A percentile compares a stretch with the other conserved stretches of the same genome.
phyloP scores from a whole-genome alignment of 2,329 filamentous ascomycete species.

The Colletotrichum endophyticum region DNA sequence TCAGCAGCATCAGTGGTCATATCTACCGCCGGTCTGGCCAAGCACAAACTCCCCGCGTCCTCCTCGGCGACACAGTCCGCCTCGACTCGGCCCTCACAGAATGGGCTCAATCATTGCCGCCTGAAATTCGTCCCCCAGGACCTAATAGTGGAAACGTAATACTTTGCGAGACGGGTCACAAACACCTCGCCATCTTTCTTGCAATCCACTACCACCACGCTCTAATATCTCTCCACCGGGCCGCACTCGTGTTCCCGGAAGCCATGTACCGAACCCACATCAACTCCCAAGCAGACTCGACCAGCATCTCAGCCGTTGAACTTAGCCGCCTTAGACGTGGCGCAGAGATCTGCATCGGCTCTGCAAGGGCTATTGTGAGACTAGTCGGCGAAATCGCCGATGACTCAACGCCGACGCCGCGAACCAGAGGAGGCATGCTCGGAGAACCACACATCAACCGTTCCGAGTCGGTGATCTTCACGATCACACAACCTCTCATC shows the following conservation, averaged over 20 bases:
- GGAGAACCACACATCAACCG: neutral
- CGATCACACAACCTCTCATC: conserved; percentile 20
- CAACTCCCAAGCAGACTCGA: neutral
- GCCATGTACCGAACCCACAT: conserved; percentile 20
- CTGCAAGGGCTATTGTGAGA: neutral
- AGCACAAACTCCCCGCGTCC: neutral
- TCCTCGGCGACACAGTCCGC: conserved; percentile 16
- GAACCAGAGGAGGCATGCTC: neutral
- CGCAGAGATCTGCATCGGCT: conserved; percentile 1
- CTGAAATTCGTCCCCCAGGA: neutral
- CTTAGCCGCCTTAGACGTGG: neutral
- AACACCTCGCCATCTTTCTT: conserved; percentile 6
- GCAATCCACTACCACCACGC: conserved; percentile 12
- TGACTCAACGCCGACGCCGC: neutral
- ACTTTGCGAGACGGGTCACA: neutral
- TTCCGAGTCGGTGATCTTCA: neutral
- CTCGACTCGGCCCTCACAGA: conserved; percentile 22
- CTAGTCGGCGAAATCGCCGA: conserved; percentile 5
- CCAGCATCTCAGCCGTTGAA: neutral
- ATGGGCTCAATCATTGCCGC: conserved; percentile 19
- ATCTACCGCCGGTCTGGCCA: neutral
- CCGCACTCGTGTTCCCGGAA: conserved; percentile 21
- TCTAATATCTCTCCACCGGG: conserved; percentile 21
- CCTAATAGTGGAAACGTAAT: neutral
- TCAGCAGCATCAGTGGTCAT: conserved; percentile 16